These are phyloP conservation scores for Coniochaeta hoffmannii DNA, from an alignment of 2,329 filamentous ascomycete species.

Conservation along the genomic window DNA sequence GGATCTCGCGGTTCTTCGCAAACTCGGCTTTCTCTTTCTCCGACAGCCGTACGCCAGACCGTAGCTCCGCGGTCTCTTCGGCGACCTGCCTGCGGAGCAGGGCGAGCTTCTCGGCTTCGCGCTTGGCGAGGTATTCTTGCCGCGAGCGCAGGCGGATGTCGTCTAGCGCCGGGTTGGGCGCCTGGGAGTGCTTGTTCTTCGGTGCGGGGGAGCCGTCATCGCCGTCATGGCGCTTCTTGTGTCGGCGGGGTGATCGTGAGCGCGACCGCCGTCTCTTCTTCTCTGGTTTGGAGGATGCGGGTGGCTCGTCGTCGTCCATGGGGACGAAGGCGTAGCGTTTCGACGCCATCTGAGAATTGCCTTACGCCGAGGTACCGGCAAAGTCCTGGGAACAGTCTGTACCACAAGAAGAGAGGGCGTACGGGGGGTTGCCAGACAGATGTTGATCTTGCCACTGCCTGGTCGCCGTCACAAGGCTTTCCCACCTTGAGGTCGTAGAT, in stretches of 20 bases:
- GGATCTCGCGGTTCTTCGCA: conserved; percentile 74
- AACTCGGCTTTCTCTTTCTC: conserved; percentile 81
- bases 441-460: not conserved
- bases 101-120: conserved; percentile 77
- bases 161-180: conserved; percentile 64
- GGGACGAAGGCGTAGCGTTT: conserved; percentile 61
- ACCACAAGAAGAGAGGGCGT: not conserved
- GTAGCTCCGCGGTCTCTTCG: conserved; percentile 77
- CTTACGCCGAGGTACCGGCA: not conserved
- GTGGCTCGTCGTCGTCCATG: conserved; percentile 59
- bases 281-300: conserved; percentile 32
- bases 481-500: not conserved
- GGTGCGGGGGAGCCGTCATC: conserved; percentile 24
- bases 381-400: no score
- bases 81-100: conserved; percentile 84
- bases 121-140: conserved; percentile 89
- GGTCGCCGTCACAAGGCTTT: not conserved
- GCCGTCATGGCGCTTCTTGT: conserved; percentile 26
- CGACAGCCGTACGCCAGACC: conserved; percentile 67
- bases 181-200: conserved; percentile 26
- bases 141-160: conserved; percentile 78
- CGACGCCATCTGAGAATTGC: conserved; percentile 20
- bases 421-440: not conserved
- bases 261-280: conserved; percentile 23
- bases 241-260: conserved; percentile 16